phyloP scores from a whole-genome alignment of 2,329 filamentous ascomycete species.

The Diaporthe sp. region DNA sequence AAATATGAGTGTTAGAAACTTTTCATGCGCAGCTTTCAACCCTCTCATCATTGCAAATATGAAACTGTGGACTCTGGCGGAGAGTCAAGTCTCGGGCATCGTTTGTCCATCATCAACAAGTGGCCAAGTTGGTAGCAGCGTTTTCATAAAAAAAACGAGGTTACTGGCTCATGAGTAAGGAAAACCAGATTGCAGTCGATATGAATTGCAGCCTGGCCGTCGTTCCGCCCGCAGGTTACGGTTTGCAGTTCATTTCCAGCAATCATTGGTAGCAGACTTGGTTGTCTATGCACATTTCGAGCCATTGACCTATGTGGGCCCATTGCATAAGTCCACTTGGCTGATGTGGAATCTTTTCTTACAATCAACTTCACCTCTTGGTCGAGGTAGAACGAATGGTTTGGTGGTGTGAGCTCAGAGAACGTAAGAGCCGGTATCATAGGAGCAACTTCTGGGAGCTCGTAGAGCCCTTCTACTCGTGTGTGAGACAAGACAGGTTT shows the following conservation, averaged over 20 bases:
- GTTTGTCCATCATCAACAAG: not conserved
- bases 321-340: not conserved
- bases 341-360: not conserved
- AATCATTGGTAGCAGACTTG: not conserved
- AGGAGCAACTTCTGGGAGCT: not conserved
- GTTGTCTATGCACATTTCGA: slow-evolving; percentile 1
- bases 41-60: not conserved
- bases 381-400: not conserved
- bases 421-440: not conserved
- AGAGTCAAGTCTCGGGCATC: slow-evolving; percentile 15
- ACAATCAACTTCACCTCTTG: too few relatives aligned
- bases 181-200: slow-evolving; percentile 1
- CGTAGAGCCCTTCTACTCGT: not conserved
- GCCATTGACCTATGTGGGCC: slow-evolving; percentile 1
- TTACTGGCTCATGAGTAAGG: not conserved
- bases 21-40: too few relatives aligned
- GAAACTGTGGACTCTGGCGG: slow-evolving; percentile 1
- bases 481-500: not conserved
- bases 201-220: not conserved
- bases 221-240: not conserved
- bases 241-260: not conserved
- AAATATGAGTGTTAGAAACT: too few relatives aligned
- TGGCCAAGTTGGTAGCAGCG: not conserved
- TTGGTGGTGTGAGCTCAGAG: not conserved
- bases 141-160: not conserved